Conservation (phyloP, 192 early-diverging fungal genomes). For the Chytriomyces sp. region DNA sequence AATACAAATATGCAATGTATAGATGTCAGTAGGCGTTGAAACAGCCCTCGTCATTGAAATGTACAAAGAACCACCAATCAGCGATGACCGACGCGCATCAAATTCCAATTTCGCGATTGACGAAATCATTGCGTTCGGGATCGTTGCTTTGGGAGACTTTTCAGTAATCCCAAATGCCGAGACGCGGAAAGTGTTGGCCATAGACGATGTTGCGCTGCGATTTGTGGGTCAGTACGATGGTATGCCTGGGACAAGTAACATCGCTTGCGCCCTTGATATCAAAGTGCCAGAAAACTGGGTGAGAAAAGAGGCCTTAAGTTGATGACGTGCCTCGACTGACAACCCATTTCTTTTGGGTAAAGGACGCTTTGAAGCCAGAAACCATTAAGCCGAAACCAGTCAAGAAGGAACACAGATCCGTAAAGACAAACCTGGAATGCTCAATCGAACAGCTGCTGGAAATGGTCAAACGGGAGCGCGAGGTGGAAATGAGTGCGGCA, state of each 20-base stretch:
- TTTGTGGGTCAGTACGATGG: slow-evolving; percentile 5
- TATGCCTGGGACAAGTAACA: background rate
- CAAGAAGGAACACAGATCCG: background rate
- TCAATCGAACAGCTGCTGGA: slow-evolving; percentile 24
- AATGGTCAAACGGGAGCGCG: slow-evolving; percentile 21
- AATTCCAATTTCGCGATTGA: background rate
- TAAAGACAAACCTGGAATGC: background rate
- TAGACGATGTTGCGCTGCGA: slow-evolving; percentile 8
- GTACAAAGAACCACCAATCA: slow-evolving; percentile 22
- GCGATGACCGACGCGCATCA: background rate
- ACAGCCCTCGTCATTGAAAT: slow-evolving; percentile 31
- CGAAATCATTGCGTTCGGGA: slow-evolving; percentile 26
- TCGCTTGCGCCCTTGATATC: slow-evolving; percentile 1
- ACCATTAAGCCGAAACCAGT: background rate
- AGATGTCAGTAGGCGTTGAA: slow-evolving; percentile 18
- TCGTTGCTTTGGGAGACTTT: slow-evolving; percentile 33
- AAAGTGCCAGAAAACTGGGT: slow-evolving; percentile 35
- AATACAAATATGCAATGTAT: background rate
- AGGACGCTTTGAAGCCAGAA: slow-evolving; percentile 18
- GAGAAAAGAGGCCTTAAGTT: background rate
- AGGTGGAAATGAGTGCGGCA: slow-evolving; percentile 6
- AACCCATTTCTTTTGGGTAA: background rate
- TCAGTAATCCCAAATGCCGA: slow-evolving; percentile 6
- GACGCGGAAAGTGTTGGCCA: background rate
- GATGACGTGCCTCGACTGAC: background rate